Percentiles rank a stretch among this genome's conserved stretches.
Evolutionary conservation across 306 rosid genomes (phyloP).

Genomic region (Corylus americana): DNA sequence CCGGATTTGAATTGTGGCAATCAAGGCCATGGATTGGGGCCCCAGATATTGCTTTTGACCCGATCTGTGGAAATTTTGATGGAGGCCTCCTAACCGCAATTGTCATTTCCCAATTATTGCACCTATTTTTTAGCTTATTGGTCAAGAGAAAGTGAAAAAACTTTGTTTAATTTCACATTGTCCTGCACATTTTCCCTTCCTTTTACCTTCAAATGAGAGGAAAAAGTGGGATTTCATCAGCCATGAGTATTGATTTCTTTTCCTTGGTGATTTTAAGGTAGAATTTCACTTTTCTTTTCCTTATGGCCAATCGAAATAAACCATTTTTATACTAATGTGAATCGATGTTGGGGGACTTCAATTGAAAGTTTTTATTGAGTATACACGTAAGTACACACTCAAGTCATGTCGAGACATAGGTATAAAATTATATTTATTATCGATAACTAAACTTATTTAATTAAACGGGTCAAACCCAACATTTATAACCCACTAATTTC

Average conservation of each 20-base stretch:
- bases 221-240: neutral
- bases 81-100: slow-evolving; percentile 17
- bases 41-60: slow-evolving; percentile 3
- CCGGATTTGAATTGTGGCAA: neutral
- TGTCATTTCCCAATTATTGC: slow-evolving; percentile 19
- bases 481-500: too few species aligned
- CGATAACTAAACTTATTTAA: too few species aligned
- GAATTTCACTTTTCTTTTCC: too few species aligned
- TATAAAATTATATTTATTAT: too few species aligned
- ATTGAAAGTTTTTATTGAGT: too few species aligned
- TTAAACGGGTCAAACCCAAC: too few species aligned
- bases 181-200: neutral
- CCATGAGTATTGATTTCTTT: neutral
- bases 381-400: too few species aligned
- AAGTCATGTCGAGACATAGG: neutral
- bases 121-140: neutral
- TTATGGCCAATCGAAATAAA: too few species aligned
- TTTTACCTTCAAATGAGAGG: neutral
- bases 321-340: too few species aligned
- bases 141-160: neutral
- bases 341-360: too few species aligned
- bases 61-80: slow-evolving; percentile 8
- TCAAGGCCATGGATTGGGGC: neutral
- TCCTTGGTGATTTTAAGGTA: neutral
- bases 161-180: neutral